These are phyloP conservation scores for Ophiostoma quercus DNA, from an alignment of 2,329 filamentous ascomycete genomes.

Conservation along the genomic window DNA sequence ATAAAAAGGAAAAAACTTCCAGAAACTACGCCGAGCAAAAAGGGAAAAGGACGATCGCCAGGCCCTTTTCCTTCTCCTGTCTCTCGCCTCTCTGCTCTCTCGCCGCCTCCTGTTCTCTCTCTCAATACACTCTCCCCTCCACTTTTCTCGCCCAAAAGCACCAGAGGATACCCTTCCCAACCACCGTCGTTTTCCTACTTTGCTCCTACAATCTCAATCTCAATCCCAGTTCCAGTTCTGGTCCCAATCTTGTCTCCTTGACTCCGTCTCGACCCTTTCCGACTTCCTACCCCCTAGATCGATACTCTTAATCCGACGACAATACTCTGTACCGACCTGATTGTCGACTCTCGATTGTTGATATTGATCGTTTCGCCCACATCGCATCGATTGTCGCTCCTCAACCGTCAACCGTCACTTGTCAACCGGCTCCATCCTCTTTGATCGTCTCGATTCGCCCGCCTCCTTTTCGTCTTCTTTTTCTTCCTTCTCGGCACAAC, in stretches of 20 bases:
- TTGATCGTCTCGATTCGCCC: not conserved
- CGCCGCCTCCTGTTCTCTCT: slow-evolving; percentile 7
- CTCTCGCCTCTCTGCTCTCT: not conserved
- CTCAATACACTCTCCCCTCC: slow-evolving; percentile 17
- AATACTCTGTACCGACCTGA: too few relatives aligned
- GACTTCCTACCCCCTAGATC: slow-evolving; percentile 12
- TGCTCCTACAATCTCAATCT: slow-evolving; percentile 17
- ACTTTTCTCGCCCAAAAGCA: slow-evolving; percentile 21
- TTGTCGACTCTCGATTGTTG: not conserved
- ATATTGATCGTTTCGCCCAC: not conserved
- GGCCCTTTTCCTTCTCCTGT: slow-evolving; percentile 17
- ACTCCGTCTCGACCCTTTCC: slow-evolving; percentile 14
- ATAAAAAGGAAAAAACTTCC: not conserved
- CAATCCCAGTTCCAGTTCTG: slow-evolving; percentile 8
- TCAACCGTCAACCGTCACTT: not conserved
- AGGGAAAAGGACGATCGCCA: slow-evolving; percentile 23
- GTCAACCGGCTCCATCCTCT: not conserved
- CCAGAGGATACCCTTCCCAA: slow-evolving; percentile 21
- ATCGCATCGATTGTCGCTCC: slow-evolving; percentile 1
- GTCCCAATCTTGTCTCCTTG: slow-evolving; percentile 15
- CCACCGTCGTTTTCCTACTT: slow-evolving; percentile 23
- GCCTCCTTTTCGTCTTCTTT: not conserved
- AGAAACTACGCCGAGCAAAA: slow-evolving; percentile 17
- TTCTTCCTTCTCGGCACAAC: not conserved
- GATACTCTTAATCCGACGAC: not conserved